Evolutionary conservation across 2,329 filamentous ascomycete genomes (phyloP).

Genomic region (Clonostachys rosea): DNA sequence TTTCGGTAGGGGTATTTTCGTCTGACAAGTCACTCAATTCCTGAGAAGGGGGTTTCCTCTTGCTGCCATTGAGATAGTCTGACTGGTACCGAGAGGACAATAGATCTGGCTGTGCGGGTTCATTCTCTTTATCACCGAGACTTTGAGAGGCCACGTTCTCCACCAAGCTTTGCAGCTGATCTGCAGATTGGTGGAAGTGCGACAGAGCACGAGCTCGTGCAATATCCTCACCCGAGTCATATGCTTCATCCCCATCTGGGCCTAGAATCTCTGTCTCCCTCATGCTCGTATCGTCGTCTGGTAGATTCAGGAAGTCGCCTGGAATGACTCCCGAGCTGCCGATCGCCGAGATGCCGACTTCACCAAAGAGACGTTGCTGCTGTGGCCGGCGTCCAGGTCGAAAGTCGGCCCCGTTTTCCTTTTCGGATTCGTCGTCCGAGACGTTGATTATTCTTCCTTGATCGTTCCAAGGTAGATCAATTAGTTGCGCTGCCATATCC

Average conservation of each 20-base stretch:
- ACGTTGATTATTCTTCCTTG: conserved; percentile 12
- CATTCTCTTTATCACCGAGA: conserved; percentile 32
- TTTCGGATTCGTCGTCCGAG: conserved; percentile 46
- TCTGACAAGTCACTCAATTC: conserved; percentile 50
- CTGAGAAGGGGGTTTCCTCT: conserved; percentile 44
- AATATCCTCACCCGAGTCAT: conserved; percentile 36
- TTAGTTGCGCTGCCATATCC: conserved; percentile 48
- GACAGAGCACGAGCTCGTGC: conserved; percentile 22
- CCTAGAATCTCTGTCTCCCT: conserved; percentile 35
- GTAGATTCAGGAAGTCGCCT: conserved; percentile 42
- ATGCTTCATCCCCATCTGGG: conserved; percentile 32
- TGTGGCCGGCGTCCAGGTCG: conserved; percentile 8
- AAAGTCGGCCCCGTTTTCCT: conserved; percentile 56
- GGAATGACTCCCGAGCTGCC: conserved; percentile 48
- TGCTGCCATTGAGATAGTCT: conserved; percentile 42
- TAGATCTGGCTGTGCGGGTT: conserved; percentile 3
- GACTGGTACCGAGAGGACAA: conserved; percentile 14
- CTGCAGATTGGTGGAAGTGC: conserved; percentile 37
- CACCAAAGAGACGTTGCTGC: conserved; percentile 40
- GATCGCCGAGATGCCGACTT: conserved; percentile 47
- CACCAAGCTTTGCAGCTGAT: conserved; percentile 46
- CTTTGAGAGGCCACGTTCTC: conserved; percentile 52
- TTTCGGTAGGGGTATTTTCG: conserved; percentile 22
- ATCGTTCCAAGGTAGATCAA: conserved; percentile 9
- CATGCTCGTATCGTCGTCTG: conserved; percentile 31